A percentile compares a stretch with the other conserved stretches of the same genome.
phyloP scores from a whole-genome alignment of 1,139 yeast genomes.

The Yamadazyma aaseri region DNA sequence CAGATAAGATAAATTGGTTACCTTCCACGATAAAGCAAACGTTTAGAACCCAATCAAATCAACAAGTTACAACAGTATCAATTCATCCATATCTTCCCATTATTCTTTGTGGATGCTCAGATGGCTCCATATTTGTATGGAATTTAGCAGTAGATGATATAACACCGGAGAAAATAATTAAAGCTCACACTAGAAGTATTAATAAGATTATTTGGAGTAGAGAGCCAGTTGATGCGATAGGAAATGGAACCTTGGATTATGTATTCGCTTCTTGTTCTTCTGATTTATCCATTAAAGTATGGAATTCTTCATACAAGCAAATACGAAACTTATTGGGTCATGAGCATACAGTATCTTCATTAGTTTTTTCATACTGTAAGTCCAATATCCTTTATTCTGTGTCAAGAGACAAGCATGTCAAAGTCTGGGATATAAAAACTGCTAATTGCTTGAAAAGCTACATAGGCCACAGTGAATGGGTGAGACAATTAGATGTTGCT shows the following conservation, averaged over 20 bases:
- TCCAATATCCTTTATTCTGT: constrained; percentile 58
- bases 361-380: constrained; percentile 47
- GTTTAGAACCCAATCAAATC: constrained; percentile 52
- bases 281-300: constrained; percentile 69
- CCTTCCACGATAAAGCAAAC: constrained; percentile 56
- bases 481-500: constrained; percentile 56
- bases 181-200: constrained; percentile 77
- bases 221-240: constrained; percentile 28
- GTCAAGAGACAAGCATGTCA: constrained; percentile 73
- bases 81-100: constrained; percentile 75
- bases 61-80: constrained; percentile 60
- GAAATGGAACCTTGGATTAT: constrained; percentile 15
- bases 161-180: constrained; percentile 64
- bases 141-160: constrained; percentile 55
- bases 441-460: constrained; percentile 71
- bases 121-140: constrained; percentile 77
- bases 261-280: constrained; percentile 64
- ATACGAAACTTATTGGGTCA: constrained; percentile 79
- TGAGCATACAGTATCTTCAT: constrained; percentile 78
- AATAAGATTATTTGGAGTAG: constrained; percentile 57
- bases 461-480: constrained; percentile 89
- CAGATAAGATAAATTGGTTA: constrained; percentile 61
- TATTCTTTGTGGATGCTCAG: constrained; percentile 66
- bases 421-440: constrained; percentile 71
- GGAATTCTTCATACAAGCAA: constrained; percentile 60